Evolutionary conservation across 2,329 filamentous ascomycete genomes (phyloP).

Genomic region (Sclerotinia sclerotiorum): DNA sequence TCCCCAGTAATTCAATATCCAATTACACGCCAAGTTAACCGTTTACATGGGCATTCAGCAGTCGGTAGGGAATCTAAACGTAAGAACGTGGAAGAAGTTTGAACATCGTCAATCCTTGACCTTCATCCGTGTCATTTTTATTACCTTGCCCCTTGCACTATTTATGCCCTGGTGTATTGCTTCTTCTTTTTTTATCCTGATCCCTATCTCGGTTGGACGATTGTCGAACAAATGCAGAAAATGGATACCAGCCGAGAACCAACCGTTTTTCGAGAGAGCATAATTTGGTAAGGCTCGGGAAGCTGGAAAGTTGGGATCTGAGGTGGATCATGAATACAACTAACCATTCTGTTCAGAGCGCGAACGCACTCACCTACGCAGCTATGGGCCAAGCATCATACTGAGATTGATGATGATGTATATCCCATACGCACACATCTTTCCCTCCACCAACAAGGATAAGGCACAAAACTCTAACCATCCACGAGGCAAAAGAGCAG

Average conservation of each 20-base stretch:
- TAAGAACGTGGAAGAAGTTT: too few relatives aligned
- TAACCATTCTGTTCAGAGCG: background rate
- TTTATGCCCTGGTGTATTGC: background rate
- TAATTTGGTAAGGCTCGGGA: background rate
- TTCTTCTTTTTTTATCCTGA: too few relatives aligned
- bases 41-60: too few relatives aligned
- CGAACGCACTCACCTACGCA: background rate
- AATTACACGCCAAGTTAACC: too few relatives aligned
- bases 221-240: too few relatives aligned
- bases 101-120: background rate
- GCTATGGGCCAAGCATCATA: slow-evolving; percentile 1
- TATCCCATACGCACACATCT: slow-evolving; percentile 13
- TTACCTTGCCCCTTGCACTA: background rate
- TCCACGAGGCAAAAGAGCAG: background rate
- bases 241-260: too few relatives aligned
- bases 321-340: background rate
- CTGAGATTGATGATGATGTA: slow-evolving; percentile 9
- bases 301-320: background rate
- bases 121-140: background rate
- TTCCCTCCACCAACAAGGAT: background rate
- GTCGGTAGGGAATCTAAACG: background rate
- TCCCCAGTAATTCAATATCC: too few relatives aligned
- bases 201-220: too few relatives aligned
- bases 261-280: too few relatives aligned
- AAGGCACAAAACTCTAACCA: background rate